Base-by-base conservation (phyloP, 768 basidiomycete species). In the Hericium erinaceus region DNA sequence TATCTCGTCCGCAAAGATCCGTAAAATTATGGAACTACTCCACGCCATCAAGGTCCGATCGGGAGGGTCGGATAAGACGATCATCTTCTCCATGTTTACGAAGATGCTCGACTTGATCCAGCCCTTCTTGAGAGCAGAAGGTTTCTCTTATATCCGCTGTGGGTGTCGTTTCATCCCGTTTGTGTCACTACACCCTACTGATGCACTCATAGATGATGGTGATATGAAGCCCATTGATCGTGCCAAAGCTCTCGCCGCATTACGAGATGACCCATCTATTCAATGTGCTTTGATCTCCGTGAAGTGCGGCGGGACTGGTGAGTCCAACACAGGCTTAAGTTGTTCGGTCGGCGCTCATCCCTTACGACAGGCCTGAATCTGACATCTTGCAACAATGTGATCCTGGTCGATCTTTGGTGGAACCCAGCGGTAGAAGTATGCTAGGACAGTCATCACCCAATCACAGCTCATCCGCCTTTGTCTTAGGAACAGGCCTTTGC, bases 401-500 rank as follows among this genome's bases (percentile, higher is more conserved):
- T 97, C 63, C 78, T 97, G 2, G 80, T 92, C 57, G 95, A 95
- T 68, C 72, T 92, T 57, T 97, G 93, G 93, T 97, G 93, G 92
- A 87, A 91, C 68, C 89, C 90, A 12, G 89, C 87, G 0, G 75
- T 90, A 3, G 88, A 89, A 71, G 87, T 88, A 61, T 60, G 79
- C 67, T 57, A 61, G 62, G 48, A 65, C 61, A 10, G 11, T 11
- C 57, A 58, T 64, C 22, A 60, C 58, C 10, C 58, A 65, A 41
- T 20, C 11, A 12, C 39, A 54, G 33, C 37, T 5, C 48, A 15
- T 20, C 22, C 44, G 51, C 22, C 18, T 48, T 39, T 16, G 13
- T 50, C 41, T 15, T 56, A 89, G 80, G 92, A 94, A 61, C 94
- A 97, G 73, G 93, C 92, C 0, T 95, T 93, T 64, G 92, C 92